Evolutionary conservation across 805 yeast species (phyloP), one percentile per base, ranked within the genome.

Genomic region (Maudiozyma serrabonitensis): DNA sequence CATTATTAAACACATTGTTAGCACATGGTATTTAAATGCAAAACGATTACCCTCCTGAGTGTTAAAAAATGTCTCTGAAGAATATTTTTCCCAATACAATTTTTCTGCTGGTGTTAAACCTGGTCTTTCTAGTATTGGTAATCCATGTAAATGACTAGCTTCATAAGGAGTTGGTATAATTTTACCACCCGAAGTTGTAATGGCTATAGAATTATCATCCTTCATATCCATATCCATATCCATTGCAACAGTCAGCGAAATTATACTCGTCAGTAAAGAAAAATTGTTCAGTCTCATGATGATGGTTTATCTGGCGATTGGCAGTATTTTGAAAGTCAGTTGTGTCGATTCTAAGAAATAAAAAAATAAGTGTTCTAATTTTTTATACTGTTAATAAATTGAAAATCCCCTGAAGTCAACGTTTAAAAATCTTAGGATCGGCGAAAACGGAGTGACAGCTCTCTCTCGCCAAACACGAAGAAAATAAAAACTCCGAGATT

Each of bases 11-110:
- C 72, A 46, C 13, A 78, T 61, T 3, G 78, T 63, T 2, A 63
- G 56, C 9, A 80, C 67, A 59, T 89, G 96, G 40, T 71, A 56
- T 54, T 72, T 71, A 28, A 89, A 68, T 1, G 81, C 74, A 13
- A 71, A 51, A 50, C 79, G 75, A 54, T 74, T 74, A 3, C 79
- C 74, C 31, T 45, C 42, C 0, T 73, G 75, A 12, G 77, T 60
- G 7, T 78, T 80, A 68, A 87, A 80, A 63, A 75, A 89, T 3
- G 87, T 81, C 1, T 91, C 83, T 13, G 95, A 80, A 60, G 85
- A 80, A 67, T 89, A 90, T 25, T 67, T 62, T 45, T 80, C 81
- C 97, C 97, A 90, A 66, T 76, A 90, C 26, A 74, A 62, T 49
- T 80, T 70, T 64, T 89, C 96, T 43, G 80, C 84, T 0, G 90